A percentile compares a stretch with the other conserved stretches of the same genome.
Evolutionary conservation across 345 rosid genomes (phyloP).

Genomic region (Mercurialis annua): DNA sequence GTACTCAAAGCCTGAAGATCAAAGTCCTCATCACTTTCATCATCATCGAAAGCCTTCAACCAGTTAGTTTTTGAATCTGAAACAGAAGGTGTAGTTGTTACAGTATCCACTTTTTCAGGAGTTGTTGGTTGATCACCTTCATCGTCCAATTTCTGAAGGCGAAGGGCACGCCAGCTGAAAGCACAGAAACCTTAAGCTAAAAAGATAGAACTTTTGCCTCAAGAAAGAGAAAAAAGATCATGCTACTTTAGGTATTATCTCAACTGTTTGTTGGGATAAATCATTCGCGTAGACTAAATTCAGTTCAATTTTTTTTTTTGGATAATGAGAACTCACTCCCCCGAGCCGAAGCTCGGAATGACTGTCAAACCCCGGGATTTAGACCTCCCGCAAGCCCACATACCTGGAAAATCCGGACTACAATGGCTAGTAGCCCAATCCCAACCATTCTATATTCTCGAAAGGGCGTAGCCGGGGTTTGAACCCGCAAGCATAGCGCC

Average conservation of each 20-base stretch:
- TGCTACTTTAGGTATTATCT: background rate
- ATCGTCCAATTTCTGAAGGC: conserved; percentile 47
- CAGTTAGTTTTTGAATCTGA: conserved; percentile 45
- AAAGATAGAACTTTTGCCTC: background rate
- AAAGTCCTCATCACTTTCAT: conserved; percentile 52
- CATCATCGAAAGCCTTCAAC: conserved; percentile 40
- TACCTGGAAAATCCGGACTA: too few relatives aligned
- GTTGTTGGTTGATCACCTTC: conserved; percentile 21
- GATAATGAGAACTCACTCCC: background rate
- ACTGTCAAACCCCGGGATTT: too few relatives aligned
- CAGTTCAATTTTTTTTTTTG: too few relatives aligned
- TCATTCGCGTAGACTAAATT: too few relatives aligned
- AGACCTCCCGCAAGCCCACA: too few relatives aligned
- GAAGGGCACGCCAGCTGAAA: conserved; percentile 84
- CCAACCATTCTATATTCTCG: too few relatives aligned
- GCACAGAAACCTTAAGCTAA: background rate
- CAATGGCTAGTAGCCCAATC: too few relatives aligned
- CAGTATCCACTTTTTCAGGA: conserved; percentile 11
- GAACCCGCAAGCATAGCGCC: too few relatives aligned
- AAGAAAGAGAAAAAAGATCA: too few relatives aligned
- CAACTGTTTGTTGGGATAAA: background rate
- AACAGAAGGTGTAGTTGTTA: conserved; percentile 23
- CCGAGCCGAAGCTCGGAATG: background rate
- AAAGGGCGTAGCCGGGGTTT: too few relatives aligned
- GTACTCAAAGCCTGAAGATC: conserved; percentile 64